phyloP scores from a whole-genome alignment of 1,284 basidiomycete genomes.

The Marasmius sp. region DNA sequence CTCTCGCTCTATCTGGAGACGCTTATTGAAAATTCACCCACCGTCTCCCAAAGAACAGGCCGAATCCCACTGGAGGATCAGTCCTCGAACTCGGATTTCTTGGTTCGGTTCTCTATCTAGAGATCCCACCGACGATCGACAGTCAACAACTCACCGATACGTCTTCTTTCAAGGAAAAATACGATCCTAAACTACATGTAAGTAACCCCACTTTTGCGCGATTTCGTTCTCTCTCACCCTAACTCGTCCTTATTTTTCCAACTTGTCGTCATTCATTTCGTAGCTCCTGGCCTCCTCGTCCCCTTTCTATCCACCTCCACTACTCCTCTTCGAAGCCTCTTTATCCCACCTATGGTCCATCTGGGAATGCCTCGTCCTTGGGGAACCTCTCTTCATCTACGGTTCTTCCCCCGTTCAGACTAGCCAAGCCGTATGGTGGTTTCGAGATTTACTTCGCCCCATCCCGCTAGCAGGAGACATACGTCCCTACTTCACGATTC shows the following conservation, averaged over 20 bases:
- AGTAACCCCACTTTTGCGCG: slow-evolving; percentile 20
- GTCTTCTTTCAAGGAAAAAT: slow-evolving; percentile 46
- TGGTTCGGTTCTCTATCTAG: slow-evolving; percentile 70
- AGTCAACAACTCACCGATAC: slow-evolving; percentile 68
- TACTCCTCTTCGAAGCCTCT: slow-evolving; percentile 75
- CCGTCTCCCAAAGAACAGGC: slow-evolving; percentile 58
- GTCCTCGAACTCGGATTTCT: slow-evolving; percentile 79
- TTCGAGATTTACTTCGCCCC: slow-evolving; percentile 86
- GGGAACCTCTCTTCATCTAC: slow-evolving; percentile 87
- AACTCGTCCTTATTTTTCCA: neutral
- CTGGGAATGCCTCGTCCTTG: slow-evolving; percentile 89
- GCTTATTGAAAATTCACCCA: slow-evolving; percentile 7
- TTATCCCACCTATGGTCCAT: slow-evolving; percentile 86
- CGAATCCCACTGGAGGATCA: slow-evolving; percentile 62
- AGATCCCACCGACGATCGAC: slow-evolving; percentile 69
- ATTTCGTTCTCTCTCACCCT: slow-evolving; percentile 1
- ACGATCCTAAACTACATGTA: slow-evolving; percentile 48
- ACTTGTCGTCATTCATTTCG: neutral
- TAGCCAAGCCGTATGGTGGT: slow-evolving; percentile 87
- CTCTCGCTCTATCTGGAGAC: neutral
- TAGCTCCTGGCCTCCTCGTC: slow-evolving; percentile 82
- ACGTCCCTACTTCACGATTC: slow-evolving; percentile 94
- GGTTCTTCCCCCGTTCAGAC: slow-evolving; percentile 80
- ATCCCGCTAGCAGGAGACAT: slow-evolving; percentile 86
- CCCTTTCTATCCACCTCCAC: slow-evolving; percentile 64